phyloP scores from a whole-genome alignment of 169 alveolate genomes.

The Cryptosporidium tyzzeri region DNA sequence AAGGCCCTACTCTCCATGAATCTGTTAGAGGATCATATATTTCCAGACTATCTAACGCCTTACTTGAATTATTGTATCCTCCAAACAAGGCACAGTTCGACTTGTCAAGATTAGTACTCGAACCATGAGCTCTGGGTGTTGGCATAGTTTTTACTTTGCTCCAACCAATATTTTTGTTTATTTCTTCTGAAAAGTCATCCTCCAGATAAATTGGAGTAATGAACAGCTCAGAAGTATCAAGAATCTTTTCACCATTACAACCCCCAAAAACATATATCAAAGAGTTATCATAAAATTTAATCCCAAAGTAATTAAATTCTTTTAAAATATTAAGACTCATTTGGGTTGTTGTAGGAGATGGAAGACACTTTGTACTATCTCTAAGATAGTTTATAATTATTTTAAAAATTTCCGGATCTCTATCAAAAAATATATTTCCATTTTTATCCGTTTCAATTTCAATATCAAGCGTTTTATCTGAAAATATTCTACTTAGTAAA shows the following conservation, averaged over 20 bases:
- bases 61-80: conserved; percentile 32
- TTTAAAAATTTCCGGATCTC: conserved; percentile 73
- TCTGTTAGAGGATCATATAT: conserved; percentile 62
- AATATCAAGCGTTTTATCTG: conserved; percentile 54
- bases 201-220: conserved; percentile 27
- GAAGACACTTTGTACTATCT: conserved; percentile 10
- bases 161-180: conserved; percentile 30
- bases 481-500: conserved; percentile 38
- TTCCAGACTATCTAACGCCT: conserved; percentile 45
- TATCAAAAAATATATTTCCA: conserved; percentile 59
- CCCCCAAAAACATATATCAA: conserved; percentile 67
- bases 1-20: conserved; percentile 67
- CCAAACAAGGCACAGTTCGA: conserved; percentile 62
- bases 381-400: conserved; percentile 34
- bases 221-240: conserved; percentile 54
- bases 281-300: conserved; percentile 56
- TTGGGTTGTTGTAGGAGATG: conserved; percentile 19
- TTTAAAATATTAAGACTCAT: conserved; percentile 35
- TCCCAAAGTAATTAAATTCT: conserved; percentile 47
- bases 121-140: conserved; percentile 54
- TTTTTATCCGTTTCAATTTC: conserved; percentile 62
- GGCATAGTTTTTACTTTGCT: conserved; percentile 33
- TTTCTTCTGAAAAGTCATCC: background rate
- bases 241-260: conserved; percentile 52
- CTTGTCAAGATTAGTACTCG: conserved; percentile 30